Evolutionary conservation across 371 early-diverging fungal genomes (phyloP), one percentile per base, ranked within the genome.

Genomic region (Smittium culicis): DNA sequence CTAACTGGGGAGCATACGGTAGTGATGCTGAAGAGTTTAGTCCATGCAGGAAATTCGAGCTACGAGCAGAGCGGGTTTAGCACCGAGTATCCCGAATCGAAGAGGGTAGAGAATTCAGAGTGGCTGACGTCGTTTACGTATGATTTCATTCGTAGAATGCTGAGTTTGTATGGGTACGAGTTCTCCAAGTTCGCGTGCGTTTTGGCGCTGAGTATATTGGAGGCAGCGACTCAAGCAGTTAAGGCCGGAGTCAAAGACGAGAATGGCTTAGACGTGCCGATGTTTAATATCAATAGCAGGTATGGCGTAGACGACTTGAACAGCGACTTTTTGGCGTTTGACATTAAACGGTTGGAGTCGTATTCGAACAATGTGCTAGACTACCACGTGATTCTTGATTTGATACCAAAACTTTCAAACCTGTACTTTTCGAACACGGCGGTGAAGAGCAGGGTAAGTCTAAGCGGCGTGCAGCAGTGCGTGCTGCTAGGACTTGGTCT

Each of bases 1-100:
- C 79, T 96, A 57, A 99, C 99, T 1, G 99, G 99, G 64, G 99
- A 98, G 73, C 92, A 97, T 74, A 90, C 98, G 0, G 90, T 92
- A 70, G 93, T 98, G 29, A 93, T 99, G 93, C 81, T 98, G 64
- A 90, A 86, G 69, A 85, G 85, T 0, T 77, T 95, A 35, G 20
- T 20, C 5, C 45, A 45, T 20, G 45, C 5, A 45, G 73, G 79
- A n/a, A 74, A 67, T n/a, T 60, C 60, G 16, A 25, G 17, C 54
- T 45, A 45, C 20, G 20, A 11, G 5, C 45, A 45, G 20, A 20
- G 20, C 45, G 57, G 57, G 27, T 57, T 57, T 5, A n/a, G n/a
- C 27, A 57, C 5, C 5, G n/a, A 57, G 25, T 14, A 57, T 57
- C 14, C 57, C 5, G 57, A 57, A 57, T 45, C 45, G 45, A 45